Conservation (phyloP, 208 protist genomes). For the Trypanosoma melophagium region DNA sequence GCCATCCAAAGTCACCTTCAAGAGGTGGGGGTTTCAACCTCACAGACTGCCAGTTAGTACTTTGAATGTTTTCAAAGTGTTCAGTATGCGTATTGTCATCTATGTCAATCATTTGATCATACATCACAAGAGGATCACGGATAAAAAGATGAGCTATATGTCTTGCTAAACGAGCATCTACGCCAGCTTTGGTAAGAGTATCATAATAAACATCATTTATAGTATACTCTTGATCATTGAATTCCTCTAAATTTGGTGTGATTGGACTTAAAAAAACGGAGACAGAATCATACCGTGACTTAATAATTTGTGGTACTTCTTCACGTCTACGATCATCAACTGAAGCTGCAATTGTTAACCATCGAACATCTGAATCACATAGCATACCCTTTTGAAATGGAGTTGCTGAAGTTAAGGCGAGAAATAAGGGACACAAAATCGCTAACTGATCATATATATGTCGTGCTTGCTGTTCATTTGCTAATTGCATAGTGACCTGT, state of each 20-base stretch:
- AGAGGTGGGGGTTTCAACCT: slow-evolving; percentile 94
- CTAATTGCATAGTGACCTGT: slow-evolving; percentile 97
- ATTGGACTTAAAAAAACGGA: slow-evolving; percentile 89
- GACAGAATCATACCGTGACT: slow-evolving; percentile 97
- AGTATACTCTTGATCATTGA: slow-evolving; percentile 84
- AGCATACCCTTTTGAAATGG: slow-evolving; percentile 97
- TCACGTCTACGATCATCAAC: slow-evolving; percentile 96
- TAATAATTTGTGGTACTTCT: slow-evolving; percentile 90
- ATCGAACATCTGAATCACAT: slow-evolving; percentile 95
- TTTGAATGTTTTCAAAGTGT: slow-evolving; percentile 99
- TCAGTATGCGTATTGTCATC: slow-evolving; percentile 93
- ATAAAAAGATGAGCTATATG: slow-evolving; percentile 98
- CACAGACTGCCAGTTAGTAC: slow-evolving; percentile 98
- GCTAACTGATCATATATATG: slow-evolving; percentile 97
- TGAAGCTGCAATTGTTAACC: slow-evolving; percentile 94
- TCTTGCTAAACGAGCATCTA: slow-evolving; percentile 93
- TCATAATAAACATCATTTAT: slow-evolving; percentile 88
- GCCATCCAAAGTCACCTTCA: slow-evolving; percentile 90
- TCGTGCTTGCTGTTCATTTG: slow-evolving; percentile 92
- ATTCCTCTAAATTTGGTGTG: slow-evolving; percentile 62
- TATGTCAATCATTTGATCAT: slow-evolving; percentile 91
- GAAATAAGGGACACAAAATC: slow-evolving; percentile 93
- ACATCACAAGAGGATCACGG: slow-evolving; percentile 98
- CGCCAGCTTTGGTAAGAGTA: slow-evolving; percentile 64
- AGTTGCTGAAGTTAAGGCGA: slow-evolving; percentile 95